These are phyloP conservation scores for Colletotrichum sp. DNA, from an alignment of 2,329 filamentous ascomycete genomes.

Conservation along the genomic window DNA sequence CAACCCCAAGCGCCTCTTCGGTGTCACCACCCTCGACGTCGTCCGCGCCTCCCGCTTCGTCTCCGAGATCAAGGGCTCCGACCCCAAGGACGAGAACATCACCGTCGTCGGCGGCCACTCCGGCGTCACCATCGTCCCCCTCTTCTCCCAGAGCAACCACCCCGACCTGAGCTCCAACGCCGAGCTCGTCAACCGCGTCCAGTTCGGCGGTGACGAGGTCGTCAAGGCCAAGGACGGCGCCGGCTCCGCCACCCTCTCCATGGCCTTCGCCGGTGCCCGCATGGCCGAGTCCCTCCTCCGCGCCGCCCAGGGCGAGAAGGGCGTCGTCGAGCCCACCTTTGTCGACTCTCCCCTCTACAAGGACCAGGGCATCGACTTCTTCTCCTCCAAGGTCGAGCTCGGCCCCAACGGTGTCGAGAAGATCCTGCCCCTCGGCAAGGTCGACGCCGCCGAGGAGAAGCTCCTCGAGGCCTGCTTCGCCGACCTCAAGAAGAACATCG, in stretches of 20 bases:
- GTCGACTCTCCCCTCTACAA: slow-evolving; percentile 98
- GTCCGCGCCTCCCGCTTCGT: slow-evolving; percentile 98
- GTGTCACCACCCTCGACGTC: slow-evolving; percentile 98
- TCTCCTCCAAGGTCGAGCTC: slow-evolving; percentile 93
- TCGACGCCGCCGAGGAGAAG: slow-evolving; percentile 87
- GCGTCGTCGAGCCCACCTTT: slow-evolving; percentile 93
- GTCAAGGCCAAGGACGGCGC: slow-evolving; percentile 99
- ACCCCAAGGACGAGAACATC: slow-evolving; percentile 93
- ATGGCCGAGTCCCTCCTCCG: slow-evolving; percentile 92
- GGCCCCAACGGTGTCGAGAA: slow-evolving; percentile 96
- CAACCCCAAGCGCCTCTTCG: slow-evolving; percentile 99
- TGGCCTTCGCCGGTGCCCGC: slow-evolving; percentile 92
- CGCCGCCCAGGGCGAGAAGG: slow-evolving; percentile 91
- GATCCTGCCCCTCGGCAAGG: slow-evolving; percentile 84
- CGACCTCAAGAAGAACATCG: slow-evolving; percentile 94
- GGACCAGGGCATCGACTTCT: slow-evolving; percentile 97
- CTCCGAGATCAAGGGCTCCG: slow-evolving; percentile 87
- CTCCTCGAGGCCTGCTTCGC: slow-evolving; percentile 84
- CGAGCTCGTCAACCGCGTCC: slow-evolving; percentile 89
- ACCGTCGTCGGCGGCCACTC: slow-evolving; percentile 97
- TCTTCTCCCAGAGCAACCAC: slow-evolving; percentile 94
- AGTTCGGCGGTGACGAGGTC: slow-evolving; percentile 99
- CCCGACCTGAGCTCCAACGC: slow-evolving; percentile 79
- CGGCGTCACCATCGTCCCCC: slow-evolving; percentile 96
- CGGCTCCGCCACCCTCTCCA: slow-evolving; percentile 95